Base-by-base conservation (phyloP, 1,139 yeast species). In the Kurtzmaniella quercitrusa region DNA sequence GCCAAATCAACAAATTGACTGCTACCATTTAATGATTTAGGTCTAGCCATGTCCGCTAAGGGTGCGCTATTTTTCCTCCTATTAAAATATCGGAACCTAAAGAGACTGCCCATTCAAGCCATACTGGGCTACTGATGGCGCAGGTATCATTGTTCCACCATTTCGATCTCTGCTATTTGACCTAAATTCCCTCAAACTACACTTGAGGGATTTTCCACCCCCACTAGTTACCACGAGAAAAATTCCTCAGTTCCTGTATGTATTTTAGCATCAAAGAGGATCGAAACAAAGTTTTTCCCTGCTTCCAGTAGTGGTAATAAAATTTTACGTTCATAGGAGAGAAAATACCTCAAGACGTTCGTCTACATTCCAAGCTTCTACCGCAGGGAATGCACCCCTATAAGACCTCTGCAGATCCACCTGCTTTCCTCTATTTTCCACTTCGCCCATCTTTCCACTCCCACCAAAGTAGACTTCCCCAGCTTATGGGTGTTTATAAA, bases 111-210 rank as follows among this genome's bases (percentile, higher is more conserved):
- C 31, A 11, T 27, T 27, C 10, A 6, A n/a, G 31, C 31, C 38
- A 14, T 9, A 7, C 11, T n/a, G 10, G 10, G 10, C 31, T 10
- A 4, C 12, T 5, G 31, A 11, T 10, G 31, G 31, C 31, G 31
- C 31, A 27, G 31, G n/a, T n/a, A 10, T 23, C 14, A 3, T 27
- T 10, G 12, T 27, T 27, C 31, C 12, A 27, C 14, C 14, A 27
- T 5, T 27, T 27, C 3, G 10, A 27, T 8, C 12, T 27, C 12
- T 27, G 11, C 23, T 11, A 39, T 39, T 39, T 23, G 41, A 39
- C 41, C 37, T 27, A 39, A 39, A 39, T 34, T 39, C 41, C 41
- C 41, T 39, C 41, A 39, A 39, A 14, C 18, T 15, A 4, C 12
- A 19, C 14, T 16, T 39, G 41, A 27, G 41, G 41, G 41, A 39